phyloP scores from a whole-genome alignment of 805 yeast genomes.

The Ogataea degrootiae region DNA sequence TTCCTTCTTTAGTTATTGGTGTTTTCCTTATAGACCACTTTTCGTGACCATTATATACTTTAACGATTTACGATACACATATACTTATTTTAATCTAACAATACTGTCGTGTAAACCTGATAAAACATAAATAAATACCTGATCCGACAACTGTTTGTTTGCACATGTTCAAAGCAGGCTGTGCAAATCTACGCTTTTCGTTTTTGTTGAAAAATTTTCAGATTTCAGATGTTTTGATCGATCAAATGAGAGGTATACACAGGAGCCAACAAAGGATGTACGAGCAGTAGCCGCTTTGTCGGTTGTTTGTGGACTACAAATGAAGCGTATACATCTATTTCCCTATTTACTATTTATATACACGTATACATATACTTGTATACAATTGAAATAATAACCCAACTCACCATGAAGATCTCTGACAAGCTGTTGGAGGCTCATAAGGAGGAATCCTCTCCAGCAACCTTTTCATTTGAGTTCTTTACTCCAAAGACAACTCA shows the following conservation, averaged over 20 bases:
- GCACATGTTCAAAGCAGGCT: neutral
- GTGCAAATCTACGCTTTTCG: neutral
- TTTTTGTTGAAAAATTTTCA: neutral
- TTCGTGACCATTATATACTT: too few relatives aligned
- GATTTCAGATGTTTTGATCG: neutral
- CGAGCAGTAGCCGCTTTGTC: neutral
- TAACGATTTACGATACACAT: too few relatives aligned
- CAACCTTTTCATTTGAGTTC: slow-evolving; percentile 94
- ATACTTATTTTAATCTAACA: too few relatives aligned
- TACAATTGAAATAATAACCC: too few relatives aligned
- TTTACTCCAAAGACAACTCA: slow-evolving; percentile 97
- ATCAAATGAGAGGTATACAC: neutral
- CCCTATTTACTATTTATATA: neutral
- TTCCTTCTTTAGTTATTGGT: neutral
- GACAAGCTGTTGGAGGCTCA: slow-evolving; percentile 41
- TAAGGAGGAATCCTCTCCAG: slow-evolving; percentile 26
- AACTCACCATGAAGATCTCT: slow-evolving; percentile 38
- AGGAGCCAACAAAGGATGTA: neutral
- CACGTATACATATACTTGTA: too few relatives aligned
- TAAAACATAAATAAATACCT: neutral
- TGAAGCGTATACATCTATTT: neutral
- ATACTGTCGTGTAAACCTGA: neutral
- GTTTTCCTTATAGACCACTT: too few relatives aligned
- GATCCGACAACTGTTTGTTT: neutral
- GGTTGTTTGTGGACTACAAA: neutral